Evolutionary conservation across 1,284 basidiomycete genomes (phyloP).

Genomic region (Singerocomus inundabilis): DNA sequence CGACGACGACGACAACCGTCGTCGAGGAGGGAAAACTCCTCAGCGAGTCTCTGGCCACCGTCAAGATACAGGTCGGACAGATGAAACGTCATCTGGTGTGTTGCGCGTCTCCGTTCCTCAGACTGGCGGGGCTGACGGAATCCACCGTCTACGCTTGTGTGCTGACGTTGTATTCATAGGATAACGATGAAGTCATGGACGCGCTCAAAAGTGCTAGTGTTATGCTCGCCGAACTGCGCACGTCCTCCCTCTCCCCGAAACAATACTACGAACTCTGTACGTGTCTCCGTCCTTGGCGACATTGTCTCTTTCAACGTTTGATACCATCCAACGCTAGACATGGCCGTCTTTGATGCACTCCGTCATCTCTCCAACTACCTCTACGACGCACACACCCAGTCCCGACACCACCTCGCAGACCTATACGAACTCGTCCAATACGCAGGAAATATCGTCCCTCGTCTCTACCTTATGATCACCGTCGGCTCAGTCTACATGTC

Average conservation of each 20-base stretch:
- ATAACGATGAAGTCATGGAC: constrained; percentile 95
- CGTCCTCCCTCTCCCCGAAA: constrained; percentile 88
- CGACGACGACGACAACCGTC: constrained; percentile 17
- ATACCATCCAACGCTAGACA: constrained; percentile 53
- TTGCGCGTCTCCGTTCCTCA: constrained; percentile 15
- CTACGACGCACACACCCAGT: constrained; percentile 87
- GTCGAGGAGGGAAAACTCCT: constrained; percentile 78
- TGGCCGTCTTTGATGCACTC: constrained; percentile 94
- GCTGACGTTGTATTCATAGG: constrained; percentile 44
- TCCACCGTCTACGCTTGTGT: neutral
- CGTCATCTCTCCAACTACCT: constrained; percentile 92
- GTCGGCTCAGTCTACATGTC: constrained; percentile 98
- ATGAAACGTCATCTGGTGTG: constrained; percentile 90
- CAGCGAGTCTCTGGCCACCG: constrained; percentile 78
- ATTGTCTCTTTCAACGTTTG: neutral
- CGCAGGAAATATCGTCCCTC: constrained; percentile 90
- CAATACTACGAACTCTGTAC: constrained; percentile 96
- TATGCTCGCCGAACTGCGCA: constrained; percentile 93
- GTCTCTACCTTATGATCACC: constrained; percentile 96
- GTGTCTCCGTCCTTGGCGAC: constrained; percentile 29
- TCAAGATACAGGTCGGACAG: constrained; percentile 91
- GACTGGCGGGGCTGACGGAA: neutral
- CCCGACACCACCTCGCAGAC: constrained; percentile 91
- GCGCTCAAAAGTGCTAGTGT: constrained; percentile 92
- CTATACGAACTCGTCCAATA: constrained; percentile 97